These are phyloP conservation scores for Saccharomycopsis microspora DNA, from an alignment of 805 yeast species.

Conservation along the genomic window DNA sequence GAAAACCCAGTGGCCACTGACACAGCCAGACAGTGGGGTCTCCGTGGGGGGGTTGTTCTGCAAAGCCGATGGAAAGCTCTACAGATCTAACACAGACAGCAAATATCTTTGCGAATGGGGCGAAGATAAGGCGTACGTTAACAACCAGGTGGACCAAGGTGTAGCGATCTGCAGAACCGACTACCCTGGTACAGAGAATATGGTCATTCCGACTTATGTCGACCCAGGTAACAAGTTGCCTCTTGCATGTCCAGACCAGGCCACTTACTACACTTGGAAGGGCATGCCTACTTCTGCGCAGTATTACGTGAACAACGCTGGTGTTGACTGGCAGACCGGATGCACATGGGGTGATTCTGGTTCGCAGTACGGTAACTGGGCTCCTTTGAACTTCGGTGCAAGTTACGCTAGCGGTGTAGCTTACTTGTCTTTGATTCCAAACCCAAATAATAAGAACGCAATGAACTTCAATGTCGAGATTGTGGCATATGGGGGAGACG, in stretches of 20 bases:
- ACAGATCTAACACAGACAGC: slow-evolving; percentile 41
- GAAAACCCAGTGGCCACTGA: slow-evolving; percentile 67
- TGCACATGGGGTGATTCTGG: slow-evolving; percentile 60
- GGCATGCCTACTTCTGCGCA: slow-evolving; percentile 60
- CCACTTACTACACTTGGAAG: slow-evolving; percentile 48
- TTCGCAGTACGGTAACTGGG: slow-evolving; percentile 65
- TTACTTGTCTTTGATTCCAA: slow-evolving; percentile 86
- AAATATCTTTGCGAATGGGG: slow-evolving; percentile 61
- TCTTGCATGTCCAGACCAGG: slow-evolving; percentile 50
- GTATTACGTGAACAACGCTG: slow-evolving; percentile 68
- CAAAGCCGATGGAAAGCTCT: slow-evolving; percentile 44
- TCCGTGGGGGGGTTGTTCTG: slow-evolving; percentile 66
- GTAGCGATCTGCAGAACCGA: slow-evolving; percentile 70
- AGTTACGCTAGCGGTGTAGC: slow-evolving; percentile 61
- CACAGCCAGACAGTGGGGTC: slow-evolving; percentile 57
- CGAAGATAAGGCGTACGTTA: slow-evolving; percentile 39
- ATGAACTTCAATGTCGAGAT: slow-evolving; percentile 71
- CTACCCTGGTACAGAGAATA: slow-evolving; percentile 75
- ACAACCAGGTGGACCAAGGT: slow-evolving; percentile 34
- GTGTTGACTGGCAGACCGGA: slow-evolving; percentile 56
- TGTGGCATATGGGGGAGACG: slow-evolving; percentile 57
- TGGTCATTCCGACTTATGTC: slow-evolving; percentile 63
- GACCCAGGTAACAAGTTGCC: slow-evolving; percentile 38
- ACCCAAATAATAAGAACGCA: slow-evolving; percentile 70
- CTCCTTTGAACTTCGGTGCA: slow-evolving; percentile 85